Base-by-base conservation (phyloP, 169 alveolate genomes). In the Theileria sp. region DNA sequence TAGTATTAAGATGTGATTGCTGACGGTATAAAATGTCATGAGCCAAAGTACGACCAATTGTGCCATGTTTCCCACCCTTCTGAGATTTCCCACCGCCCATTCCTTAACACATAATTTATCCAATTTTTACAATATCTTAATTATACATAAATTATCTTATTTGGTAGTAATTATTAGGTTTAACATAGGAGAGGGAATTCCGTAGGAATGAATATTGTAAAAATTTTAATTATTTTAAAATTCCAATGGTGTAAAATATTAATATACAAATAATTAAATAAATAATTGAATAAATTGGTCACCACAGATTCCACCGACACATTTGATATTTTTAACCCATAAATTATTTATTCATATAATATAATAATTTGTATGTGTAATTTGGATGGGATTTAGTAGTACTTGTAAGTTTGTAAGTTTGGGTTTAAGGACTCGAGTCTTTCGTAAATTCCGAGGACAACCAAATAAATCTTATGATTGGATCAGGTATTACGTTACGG, bases 401-500 rank as follows among this genome's bases (percentile, higher is more conserved):
- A 92, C 95, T 21, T 76, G 91, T 36, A 82, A 88, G 50, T 88
- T 92, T 73, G 92, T 93, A n/a, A 92, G 87, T 32, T 79, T 79
- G 1, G 96, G 96, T 30, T 88, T 88, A 9, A 71, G 86, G 74
- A 66, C 93, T 51, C 77, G 96, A 49, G 65, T 91, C 7, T 91
- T 92, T 73, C 77, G 96, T 34, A 81, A 81, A 74, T 88, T 88
- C 28, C 86, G 90, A 56, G 92, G 93, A 34, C 95, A 92, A 75
- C 95, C 97, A 17, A 95, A 88, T 30, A 93, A 92, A 72, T 89
- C 87, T 44, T 93, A 94, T 93, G 95, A 92, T 72, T 88, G 92
- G 77, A 87, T 92, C 62, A 92, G 89, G 95, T 91, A 64, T 32
- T 32, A 1, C 36, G 36, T 32, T 32, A 32, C 36, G 36, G 36